Evolutionary conservation across 306 rosid species (phyloP), one percentile per base, ranked within the genome.

Genomic region (cucumber (Cucumis sativus)): DNA sequence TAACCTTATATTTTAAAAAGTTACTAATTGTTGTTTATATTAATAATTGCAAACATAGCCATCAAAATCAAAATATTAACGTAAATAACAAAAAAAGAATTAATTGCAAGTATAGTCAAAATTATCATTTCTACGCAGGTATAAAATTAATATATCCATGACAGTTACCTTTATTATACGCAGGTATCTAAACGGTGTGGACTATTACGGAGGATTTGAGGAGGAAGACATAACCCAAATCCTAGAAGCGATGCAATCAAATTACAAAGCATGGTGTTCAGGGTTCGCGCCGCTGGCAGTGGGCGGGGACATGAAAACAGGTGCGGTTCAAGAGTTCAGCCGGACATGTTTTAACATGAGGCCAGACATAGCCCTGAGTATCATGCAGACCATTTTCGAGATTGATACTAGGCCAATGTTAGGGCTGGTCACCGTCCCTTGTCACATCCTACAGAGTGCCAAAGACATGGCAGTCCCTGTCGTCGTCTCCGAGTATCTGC

Each of bases 271-370:
- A 6, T 92, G 97, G 97, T 92, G 97, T 59, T 62, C 67, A 0
- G 97, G 97, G 2, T 92, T 90, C 47, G 97, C 97, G 0, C 97
- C 96, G 1, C 75, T 90, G 8, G 86, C 86, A 0, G 96, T 92
- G 3, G 96, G 97, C 4, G 96, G 97, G 1, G 97, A 92, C 85
- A 80, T 92, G 97, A 96, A 89, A 1, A 90, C 92, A 7, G 85
- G 85, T 61, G 92, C 92, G 11, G 92, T 90, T 21, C 97, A 92
- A 45, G 97, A 92, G 75, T 92, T 92, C 58, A 92, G 97, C 78
- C 77, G 96, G 62, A 92, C 97, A 15, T 78, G 88, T 68, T 90
- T 92, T 87, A 92, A 87, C 80, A 90, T 92, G 96, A 57, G 97
- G 39, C 97, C 96, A 0, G 97, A 92, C 89, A 90, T 90, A 78